Base-by-base conservation (phyloP, 805 yeast species). In the Brettanomyces naardenensis region DNA sequence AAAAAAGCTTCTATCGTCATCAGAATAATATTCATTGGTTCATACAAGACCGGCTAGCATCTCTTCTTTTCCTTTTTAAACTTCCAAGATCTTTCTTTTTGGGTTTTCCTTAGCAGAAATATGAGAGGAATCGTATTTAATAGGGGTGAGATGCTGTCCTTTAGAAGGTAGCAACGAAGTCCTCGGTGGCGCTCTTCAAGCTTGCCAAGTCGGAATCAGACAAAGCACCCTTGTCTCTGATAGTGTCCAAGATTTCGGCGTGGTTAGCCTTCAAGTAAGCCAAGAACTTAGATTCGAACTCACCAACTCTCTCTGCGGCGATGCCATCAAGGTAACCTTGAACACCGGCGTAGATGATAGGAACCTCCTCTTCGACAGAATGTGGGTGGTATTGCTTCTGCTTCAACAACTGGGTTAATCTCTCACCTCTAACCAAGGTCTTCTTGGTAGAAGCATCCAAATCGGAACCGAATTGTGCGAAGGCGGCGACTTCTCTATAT, bases 401-500 rank as follows among this genome's bases (percentile, higher is more conserved):
- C 75, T 90, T 89, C 70, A 92, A 81, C 69, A 92, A 76, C 77
- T 89, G 97, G 59, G 98, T 92, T 65, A 92, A 84, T 79, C 99
- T 90, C 83, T 92, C 98, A 88, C 99, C 99, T 84, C 99, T 89
- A 61, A 76, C 74, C 69, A 92, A 81, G 63, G 98, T 92, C 77
- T 88, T 97, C 78, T 90, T 92, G 71, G 99, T 92, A 45, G 97
- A 88, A 58, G 99, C 97, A 73, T 92, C 99, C 69, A 92, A 80
- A 74, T 92, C 99, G 57, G 99, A 92, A 82, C 99, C 99, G 80
- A 92, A 92, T 80, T 92, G 99, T 61, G 99, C 98, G 71, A 92
- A 92, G 62, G 99, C 98, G 67, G 98, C 98, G 61, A 92, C 98
- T 82, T 92, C 99, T 87, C 99, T 89, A 85, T 92, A 92, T 79